Conservation (phyloP, 2,329 filamentous ascomycete genomes). For the Fusarium sp. region DNA sequence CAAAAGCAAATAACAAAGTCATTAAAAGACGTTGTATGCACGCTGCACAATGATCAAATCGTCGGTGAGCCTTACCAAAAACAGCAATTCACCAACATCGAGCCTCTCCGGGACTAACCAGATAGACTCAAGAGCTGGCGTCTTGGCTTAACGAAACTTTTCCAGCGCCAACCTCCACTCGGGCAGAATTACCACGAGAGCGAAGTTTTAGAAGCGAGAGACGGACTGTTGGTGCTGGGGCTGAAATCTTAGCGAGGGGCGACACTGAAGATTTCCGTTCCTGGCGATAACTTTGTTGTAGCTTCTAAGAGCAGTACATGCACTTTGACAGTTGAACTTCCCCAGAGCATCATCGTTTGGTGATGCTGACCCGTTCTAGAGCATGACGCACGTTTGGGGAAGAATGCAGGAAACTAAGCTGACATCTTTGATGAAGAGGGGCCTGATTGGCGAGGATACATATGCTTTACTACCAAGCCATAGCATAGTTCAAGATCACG, state of each 20-base stretch:
- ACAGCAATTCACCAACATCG: neutral
- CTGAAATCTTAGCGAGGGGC: constrained; percentile 11
- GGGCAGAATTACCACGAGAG: constrained; percentile 37
- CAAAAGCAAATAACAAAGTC: neutral
- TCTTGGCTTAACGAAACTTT: neutral
- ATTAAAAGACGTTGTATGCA: neutral
- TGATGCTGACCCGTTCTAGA: constrained; percentile 1
- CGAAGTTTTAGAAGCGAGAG: constrained; percentile 1
- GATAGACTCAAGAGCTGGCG: neutral
- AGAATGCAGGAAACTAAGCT: neutral
- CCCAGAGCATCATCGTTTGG: neutral
- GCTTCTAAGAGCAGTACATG: neutral
- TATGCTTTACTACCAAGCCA: neutral
- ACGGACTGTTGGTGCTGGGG: constrained; percentile 8
- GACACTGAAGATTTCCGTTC: neutral
- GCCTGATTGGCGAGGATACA: constrained; percentile 6
- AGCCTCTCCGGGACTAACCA: constrained; percentile 33
- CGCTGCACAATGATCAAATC: constrained; percentile 17
- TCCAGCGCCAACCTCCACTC: neutral
- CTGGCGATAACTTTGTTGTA: neutral
- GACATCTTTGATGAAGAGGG: neutral
- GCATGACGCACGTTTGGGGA: constrained; percentile 16
- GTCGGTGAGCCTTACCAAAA: constrained; percentile 19
- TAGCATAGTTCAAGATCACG: neutral
- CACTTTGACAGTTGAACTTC: neutral